Conservation (phyloP, 371 early-diverging fungal genomes). For the Lichtheimia ornata region DNA sequence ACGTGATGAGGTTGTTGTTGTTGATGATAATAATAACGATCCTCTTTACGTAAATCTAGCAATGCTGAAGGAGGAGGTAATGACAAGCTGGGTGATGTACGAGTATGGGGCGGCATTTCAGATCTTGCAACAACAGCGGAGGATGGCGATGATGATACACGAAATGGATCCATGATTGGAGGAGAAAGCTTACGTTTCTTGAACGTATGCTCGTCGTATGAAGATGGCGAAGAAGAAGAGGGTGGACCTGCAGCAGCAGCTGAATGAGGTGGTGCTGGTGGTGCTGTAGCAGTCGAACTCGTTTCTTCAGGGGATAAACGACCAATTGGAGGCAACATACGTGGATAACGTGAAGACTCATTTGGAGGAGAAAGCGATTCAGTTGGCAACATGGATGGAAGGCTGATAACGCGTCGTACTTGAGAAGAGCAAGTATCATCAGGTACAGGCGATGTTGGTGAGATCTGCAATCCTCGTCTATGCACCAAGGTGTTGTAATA, state of each 20-base stretch:
- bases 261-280: slow-evolving; percentile 1
- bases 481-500: slow-evolving; percentile 22
- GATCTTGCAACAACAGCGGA: slow-evolving; percentile 1
- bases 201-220: slow-evolving; percentile 11
- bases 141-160: not conserved
- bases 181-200: slow-evolving; percentile 16
- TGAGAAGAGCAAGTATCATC: slow-evolving; percentile 7
- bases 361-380: not conserved
- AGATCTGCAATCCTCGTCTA: slow-evolving; percentile 20
- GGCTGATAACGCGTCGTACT: slow-evolving; percentile 19
- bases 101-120: slow-evolving; percentile 4
- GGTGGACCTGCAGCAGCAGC: not conserved
- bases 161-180: slow-evolving; percentile 2
- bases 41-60: slow-evolving; percentile 14
- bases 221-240: slow-evolving; percentile 9
- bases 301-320: slow-evolving; percentile 13
- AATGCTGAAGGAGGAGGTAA: slow-evolving; percentile 23
- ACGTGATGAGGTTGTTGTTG: not conserved
- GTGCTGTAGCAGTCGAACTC: too few species aligned
- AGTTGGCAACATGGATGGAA: slow-evolving; percentile 19
- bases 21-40: slow-evolving; percentile 2
- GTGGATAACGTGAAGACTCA: slow-evolving; percentile 1
- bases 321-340: slow-evolving; percentile 16
- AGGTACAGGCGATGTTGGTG: slow-evolving; percentile 11
- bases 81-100: slow-evolving; percentile 18